Base-by-base conservation (phyloP, 164 flowering plant species). In the Vitis riparia region DNA sequence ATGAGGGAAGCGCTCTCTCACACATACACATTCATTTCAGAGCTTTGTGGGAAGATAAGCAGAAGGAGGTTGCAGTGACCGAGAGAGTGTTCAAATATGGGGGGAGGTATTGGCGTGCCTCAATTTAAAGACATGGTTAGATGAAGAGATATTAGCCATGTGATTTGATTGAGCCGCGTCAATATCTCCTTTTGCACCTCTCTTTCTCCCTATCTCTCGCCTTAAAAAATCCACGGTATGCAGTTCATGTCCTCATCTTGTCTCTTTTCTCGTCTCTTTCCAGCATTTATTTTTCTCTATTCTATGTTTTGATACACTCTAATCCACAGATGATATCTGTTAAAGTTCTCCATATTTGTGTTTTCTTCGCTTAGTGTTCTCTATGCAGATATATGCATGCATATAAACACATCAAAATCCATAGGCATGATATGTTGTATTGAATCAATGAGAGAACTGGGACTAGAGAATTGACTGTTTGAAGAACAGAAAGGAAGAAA, bases 141-240 rank as follows among this genome's bases (percentile, higher is more conserved):
- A 11, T 10, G 17, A 15, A 11, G 32, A n/a, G 5, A 12, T n/a
- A 44, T 59, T 50, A 75, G 63, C 63, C 74, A 67, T 62, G 51
- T 71, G 23, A 13, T 75, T 71, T 71, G 71, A 70, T 66, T 75
- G 74, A 75, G 73, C 78, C 73, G 74, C 71, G 74, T 60, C 73
- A 70, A 75, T 66, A 70, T 75, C 71, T 69, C 74, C 55, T 67
- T 52, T 66, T 72, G 52, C 60, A 32, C 65, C 60, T 60, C 65
- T 49, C 58, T 63, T 55, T 51, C 16, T 57, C 23, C 12, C 68
- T n/a, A 0, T 53, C 56, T 53, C 56, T 11, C 56, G 6, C 52
- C n/a, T n/a, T 57, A 4, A 37, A 65, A 3, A 32, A 15, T 14
- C 27, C 60, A 11, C 37, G 50, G 50, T 61, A 32, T 13, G 64